These are phyloP conservation scores for Blastobotrys mokoenaii DNA, from an alignment of 805 yeast species.

Conservation along the genomic window DNA sequence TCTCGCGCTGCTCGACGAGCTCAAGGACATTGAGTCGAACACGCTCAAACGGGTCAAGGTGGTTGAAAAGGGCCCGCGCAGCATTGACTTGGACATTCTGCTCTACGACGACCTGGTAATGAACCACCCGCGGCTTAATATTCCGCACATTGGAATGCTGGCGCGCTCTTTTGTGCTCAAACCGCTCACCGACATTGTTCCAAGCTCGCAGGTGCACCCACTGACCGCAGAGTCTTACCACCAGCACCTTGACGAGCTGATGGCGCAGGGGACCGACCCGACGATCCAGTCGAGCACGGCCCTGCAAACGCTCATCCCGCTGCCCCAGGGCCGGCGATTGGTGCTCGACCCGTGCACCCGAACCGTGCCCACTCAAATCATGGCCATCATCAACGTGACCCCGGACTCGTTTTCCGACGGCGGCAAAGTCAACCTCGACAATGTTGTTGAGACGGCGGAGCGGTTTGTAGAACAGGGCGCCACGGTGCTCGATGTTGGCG, in stretches of 20 bases:
- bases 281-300: slow-evolving; percentile 34
- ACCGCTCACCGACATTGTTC: slow-evolving; percentile 76
- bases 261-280: background rate
- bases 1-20: slow-evolving; percentile 44
- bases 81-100: slow-evolving; percentile 82
- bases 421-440: slow-evolving; percentile 38
- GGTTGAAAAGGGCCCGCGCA: slow-evolving; percentile 85
- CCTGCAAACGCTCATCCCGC: slow-evolving; percentile 17
- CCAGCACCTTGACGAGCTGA: slow-evolving; percentile 41
- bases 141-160: slow-evolving; percentile 85
- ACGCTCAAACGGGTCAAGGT: slow-evolving; percentile 62
- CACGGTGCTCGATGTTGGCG: slow-evolving; percentile 84
- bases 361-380: slow-evolving; percentile 50
- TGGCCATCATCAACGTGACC: slow-evolving; percentile 86
- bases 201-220: slow-evolving; percentile 66
- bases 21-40: slow-evolving; percentile 74
- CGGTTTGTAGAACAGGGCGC: slow-evolving; percentile 52
- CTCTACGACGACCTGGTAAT: slow-evolving; percentile 54
- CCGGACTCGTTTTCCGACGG: slow-evolving; percentile 97
- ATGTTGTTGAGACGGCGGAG: slow-evolving; percentile 39
- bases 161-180: slow-evolving; percentile 85
- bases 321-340: slow-evolving; percentile 22
- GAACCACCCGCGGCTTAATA: slow-evolving; percentile 48
- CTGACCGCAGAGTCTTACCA: slow-evolving; percentile 76
- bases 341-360: slow-evolving; percentile 40